Evolutionary conservation across 2,329 filamentous ascomycete genomes (phyloP), one percentile per base, ranked within the genome.

Genomic region (Aureobasidium zeae): DNA sequence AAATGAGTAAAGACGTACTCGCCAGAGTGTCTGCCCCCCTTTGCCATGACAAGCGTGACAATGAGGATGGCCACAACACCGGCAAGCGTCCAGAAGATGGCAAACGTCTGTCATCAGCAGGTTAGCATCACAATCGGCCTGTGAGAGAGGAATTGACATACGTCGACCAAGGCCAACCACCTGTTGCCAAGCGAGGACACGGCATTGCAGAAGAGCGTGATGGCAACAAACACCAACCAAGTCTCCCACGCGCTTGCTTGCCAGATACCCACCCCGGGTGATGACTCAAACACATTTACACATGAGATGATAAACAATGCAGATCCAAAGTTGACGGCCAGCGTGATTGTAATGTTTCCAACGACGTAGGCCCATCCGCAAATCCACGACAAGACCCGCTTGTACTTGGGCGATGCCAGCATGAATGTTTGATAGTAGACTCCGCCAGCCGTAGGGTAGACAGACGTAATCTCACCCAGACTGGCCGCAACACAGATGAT

Each of bases 361-460:
- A 86, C 77, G 13, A 85, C 74, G 57, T 83, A 87, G 16, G 81
- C 68, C 82, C 82, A 87, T 48, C 82, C 82, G 51, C 78, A 82
- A 37, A 83, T 75, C 76, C 79, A 86, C 22, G 78, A 78, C 12
- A 79, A 69, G 12, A 82, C 64, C 30, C 72, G 74, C 42, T 81
- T 77, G 64, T 74, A 81, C 12, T 60, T 62, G 19, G 71, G 59
- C 13, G 79, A 71, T 0, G 81, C 72, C 11, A 87, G 73, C 76
- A 85, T 84, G 57, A 82, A 86, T 5, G 81, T 79, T 65, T 85
- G 81, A 60, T 85, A 86, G 65, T 87, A 86, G 43, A 86, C 81
- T 58, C 81, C 82, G 13, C 48, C 48, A 44, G 79, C 78, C 16
- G 80, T 50, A 10, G 48, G 49, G 54, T 81, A 85, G 26, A 83